Base-by-base conservation (phyloP, 2,329 filamentous ascomycete genomes). In the Shiraia sp. region DNA sequence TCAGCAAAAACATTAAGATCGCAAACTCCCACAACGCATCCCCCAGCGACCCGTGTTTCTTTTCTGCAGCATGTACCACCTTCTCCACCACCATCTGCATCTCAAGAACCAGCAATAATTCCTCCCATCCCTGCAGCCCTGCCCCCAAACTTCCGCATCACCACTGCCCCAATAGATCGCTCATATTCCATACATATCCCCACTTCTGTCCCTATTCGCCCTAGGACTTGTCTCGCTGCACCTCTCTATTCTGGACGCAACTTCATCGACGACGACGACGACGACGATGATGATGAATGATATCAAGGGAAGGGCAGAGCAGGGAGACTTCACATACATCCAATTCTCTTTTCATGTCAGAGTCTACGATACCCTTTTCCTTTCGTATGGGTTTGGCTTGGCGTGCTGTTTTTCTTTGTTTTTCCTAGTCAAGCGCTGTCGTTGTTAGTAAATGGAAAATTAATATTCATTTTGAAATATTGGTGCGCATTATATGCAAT, bases 331-430 rank as follows among this genome's bases (percentile, higher is more conserved):
- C 23, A 12, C 6, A 31, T 9, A 25, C 42, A 19, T 53, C 24
- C 40, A 44, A 28, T 32, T 45, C 44, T 4, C 33, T 43, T 25
- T 51, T n/a, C n/a, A n/a, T 53, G 17, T 42, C 50, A 10, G 36
- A 40, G 34, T 33, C 39, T 25, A 36, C 34, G 23, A 53, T 53
- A 51, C 50, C 50, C 47, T 42, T 40, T 35, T 30, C 40, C 17
- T 50, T 53, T 23, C 40, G 44, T 17, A 41, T 48, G 13, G 12
- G 29, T 10, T 23, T 34, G 30, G 29, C 36, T 25, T 32, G n/a
- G n/a, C n/a, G n/a, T n/a, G n/a, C n/a, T n/a, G n/a, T n/a, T n/a
- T n/a, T n/a, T n/a, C n/a, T n/a, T n/a, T n/a, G n/a, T n/a, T n/a
- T n/a, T n/a, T n/a, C n/a, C n/a, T n/a, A n/a, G n/a, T n/a, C n/a